Evolutionary conservation across 1,284 basidiomycete genomes (phyloP), one percentile per base, ranked within the genome.

Genomic region (Ganoderma resinaceum): DNA sequence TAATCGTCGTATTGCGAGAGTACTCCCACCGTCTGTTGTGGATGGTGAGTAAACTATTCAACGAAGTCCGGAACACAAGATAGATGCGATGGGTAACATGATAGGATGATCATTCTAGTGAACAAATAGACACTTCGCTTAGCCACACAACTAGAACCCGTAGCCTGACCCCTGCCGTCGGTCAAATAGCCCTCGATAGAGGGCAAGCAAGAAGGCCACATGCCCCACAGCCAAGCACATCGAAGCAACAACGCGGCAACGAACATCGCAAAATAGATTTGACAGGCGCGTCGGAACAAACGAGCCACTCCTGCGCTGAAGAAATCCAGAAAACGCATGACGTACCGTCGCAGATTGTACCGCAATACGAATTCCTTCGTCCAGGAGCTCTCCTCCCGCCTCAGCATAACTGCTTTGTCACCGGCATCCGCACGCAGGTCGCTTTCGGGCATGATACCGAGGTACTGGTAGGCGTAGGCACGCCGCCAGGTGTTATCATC

Each of bases 401-500:
- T 82, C 70, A 94, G 80, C 74, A 93, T 80, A 67, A 92, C 73
- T 42, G 66, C 67, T 67, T 68, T 75, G 55, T 71, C 68, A 20
- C 71, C 65, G 16, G 58, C 60, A 52, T 68, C 69, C 63, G 80
- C 80, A 71, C 82, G 80, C 38, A 87, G 79, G 70, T 88, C 85
- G 69, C 78, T 80, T 76, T 92, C 91, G 29, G 91, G 91, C 8
- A 83, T 80, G 61, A 94, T 85, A 55, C 88, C 87, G 62, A 94
- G 80, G 76, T 91, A 92, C 76, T 91, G 90, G 68, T 84, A 86
- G 65, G 89, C 82, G 77, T 94, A 94, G n/a, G 94, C 94, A n/a
- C 87, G 83, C 61, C 88, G 85, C 95, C 95, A 96, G 38, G 92
- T 95, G 73, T 89, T 90, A 70, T 96, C 95, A 75, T 94, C 87